phyloP scores from a whole-genome alignment of 148 eudicot genomes.

The Talinum fruticosum region DNA sequence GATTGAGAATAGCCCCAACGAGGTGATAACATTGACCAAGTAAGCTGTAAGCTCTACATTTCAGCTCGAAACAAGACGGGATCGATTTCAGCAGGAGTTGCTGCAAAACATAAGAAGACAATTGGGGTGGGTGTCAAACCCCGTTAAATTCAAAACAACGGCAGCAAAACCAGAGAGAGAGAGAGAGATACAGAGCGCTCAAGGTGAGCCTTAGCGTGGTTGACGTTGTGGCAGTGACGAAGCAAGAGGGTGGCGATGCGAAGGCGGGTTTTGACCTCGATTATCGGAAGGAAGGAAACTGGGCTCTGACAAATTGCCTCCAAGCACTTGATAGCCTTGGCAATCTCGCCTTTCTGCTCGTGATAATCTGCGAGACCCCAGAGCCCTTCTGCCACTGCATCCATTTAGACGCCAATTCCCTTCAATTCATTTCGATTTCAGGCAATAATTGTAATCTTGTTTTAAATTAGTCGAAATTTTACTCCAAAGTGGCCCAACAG shows the following conservation, averaged over 20 bases:
- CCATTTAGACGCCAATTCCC: slow-evolving; percentile 41
- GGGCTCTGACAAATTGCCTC: slow-evolving; percentile 85
- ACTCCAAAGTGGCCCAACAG: too few relatives aligned
- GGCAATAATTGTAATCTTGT: too few relatives aligned
- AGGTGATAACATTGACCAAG: slow-evolving; percentile 95
- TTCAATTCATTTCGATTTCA: slow-evolving; percentile 4
- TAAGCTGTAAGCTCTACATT: slow-evolving; percentile 83
- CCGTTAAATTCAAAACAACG: neutral
- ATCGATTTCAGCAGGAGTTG: slow-evolving; percentile 91
- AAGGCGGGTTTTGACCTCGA: slow-evolving; percentile 87
- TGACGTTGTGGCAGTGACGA: slow-evolving; percentile 71
- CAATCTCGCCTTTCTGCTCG: slow-evolving; percentile 62
- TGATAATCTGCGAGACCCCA: slow-evolving; percentile 84
- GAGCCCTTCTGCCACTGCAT: slow-evolving; percentile 78
- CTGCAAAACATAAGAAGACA: slow-evolving; percentile 38
- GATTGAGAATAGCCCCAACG: slow-evolving; percentile 80
- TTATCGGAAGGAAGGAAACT: slow-evolving; percentile 79
- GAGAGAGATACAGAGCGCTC: slow-evolving; percentile 60
- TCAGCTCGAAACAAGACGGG: slow-evolving; percentile 95
- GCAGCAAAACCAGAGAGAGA: slow-evolving; percentile 1
- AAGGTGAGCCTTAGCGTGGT: slow-evolving; percentile 86
- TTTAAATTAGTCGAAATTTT: too few relatives aligned
- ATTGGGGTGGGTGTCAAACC: neutral
- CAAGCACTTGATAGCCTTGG: slow-evolving; percentile 68
- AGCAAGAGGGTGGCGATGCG: slow-evolving; percentile 71